Percentiles rank a stretch among this genome's conserved stretches.
These are phyloP conservation scores for Talaromyces islandicus DNA, from an alignment of 2,329 filamentous ascomycete species.

Conservation along the genomic window DNA sequence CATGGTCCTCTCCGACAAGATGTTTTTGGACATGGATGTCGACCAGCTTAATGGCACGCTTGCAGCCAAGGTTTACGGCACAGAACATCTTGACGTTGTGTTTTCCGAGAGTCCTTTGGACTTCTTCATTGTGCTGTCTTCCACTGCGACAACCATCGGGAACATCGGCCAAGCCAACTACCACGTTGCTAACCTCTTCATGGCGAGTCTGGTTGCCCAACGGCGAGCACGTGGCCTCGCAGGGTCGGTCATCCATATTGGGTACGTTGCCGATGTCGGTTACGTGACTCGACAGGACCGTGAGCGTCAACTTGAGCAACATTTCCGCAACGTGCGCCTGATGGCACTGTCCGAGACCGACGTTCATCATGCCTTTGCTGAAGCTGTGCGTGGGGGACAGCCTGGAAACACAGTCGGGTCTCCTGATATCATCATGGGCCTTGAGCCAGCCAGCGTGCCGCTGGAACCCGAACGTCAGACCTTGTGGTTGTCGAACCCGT, in stretches of 20 bases:
- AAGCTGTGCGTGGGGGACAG: slow-evolving; percentile 43
- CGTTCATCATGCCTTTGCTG: slow-evolving; percentile 48
- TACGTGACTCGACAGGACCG: slow-evolving; percentile 11
- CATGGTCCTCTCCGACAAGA: slow-evolving; percentile 30
- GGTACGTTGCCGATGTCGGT: slow-evolving; percentile 23
- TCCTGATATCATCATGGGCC: slow-evolving; percentile 17
- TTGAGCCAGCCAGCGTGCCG: neutral
- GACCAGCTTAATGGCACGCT: slow-evolving; percentile 25
- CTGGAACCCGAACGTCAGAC: neutral
- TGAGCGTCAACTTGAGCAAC: neutral
- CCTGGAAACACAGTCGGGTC: slow-evolving; percentile 16
- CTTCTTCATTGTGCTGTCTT: slow-evolving; percentile 36
- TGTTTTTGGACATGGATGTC: slow-evolving; percentile 27
- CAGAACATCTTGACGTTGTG: slow-evolving; percentile 15
- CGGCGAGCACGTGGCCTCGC: slow-evolving; percentile 11
- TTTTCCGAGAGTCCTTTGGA: slow-evolving; percentile 24
- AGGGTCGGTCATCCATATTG: slow-evolving; percentile 22
- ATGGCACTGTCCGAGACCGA: slow-evolving; percentile 40
- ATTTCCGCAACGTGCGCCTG: neutral
- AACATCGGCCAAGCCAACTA: slow-evolving; percentile 35
- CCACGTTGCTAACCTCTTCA: slow-evolving; percentile 18
- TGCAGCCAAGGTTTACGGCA: slow-evolving; percentile 37
- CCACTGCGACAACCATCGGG: slow-evolving; percentile 18
- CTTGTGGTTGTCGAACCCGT: neutral
- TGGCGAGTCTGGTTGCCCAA: slow-evolving; percentile 13